These are phyloP conservation scores for Cyclotella baltica DNA, from an alignment of 108 stramenopile species.

Conservation along the genomic window DNA sequence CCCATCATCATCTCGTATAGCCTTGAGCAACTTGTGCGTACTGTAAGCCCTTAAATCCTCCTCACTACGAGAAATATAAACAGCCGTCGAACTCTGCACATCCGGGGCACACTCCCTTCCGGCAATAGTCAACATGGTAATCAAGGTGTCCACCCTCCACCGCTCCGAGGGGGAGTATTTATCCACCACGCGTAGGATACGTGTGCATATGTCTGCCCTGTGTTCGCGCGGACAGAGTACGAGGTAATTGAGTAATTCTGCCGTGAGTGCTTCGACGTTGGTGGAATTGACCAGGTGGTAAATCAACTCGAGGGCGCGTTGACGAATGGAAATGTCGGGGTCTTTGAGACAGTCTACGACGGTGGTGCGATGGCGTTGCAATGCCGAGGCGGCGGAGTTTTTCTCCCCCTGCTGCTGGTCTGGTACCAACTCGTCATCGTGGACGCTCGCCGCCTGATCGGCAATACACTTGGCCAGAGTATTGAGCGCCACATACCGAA, in stretches of 20 bases:
- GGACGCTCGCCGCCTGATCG: constrained; percentile 53
- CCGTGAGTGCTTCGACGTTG: constrained; percentile 90
- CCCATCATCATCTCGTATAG: constrained; percentile 90
- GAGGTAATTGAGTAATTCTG: constrained; percentile 98
- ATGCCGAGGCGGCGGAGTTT: constrained; percentile 81
- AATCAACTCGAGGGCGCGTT: constrained; percentile 98
- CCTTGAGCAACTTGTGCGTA: constrained; percentile 92
- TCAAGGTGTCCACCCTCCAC: constrained; percentile 96
- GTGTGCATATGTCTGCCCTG: constrained; percentile 88
- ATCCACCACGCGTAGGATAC: constrained; percentile 90
- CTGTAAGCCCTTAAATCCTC: constrained; percentile 89
- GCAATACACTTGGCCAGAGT: constrained; percentile 84
- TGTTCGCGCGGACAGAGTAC: constrained; percentile 96
- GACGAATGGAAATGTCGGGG: constrained; percentile 98
- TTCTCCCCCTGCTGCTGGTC: constrained; percentile 16
- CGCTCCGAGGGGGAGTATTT: constrained; percentile 89
- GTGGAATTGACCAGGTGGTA: constrained; percentile 94
- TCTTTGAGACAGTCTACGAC: constrained; percentile 99
- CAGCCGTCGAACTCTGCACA: constrained; percentile 80
- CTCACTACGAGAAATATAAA: constrained; percentile 82
- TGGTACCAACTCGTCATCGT: constrained; percentile 16
- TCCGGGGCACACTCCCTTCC: constrained; percentile 85
- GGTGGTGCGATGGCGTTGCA: constrained; percentile 92
- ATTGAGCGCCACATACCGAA: constrained; percentile 99
- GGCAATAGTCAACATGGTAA: constrained; percentile 96